phyloP scores from a whole-genome alignment of 352 stramenopile species.

The Pythium brachiatum region DNA sequence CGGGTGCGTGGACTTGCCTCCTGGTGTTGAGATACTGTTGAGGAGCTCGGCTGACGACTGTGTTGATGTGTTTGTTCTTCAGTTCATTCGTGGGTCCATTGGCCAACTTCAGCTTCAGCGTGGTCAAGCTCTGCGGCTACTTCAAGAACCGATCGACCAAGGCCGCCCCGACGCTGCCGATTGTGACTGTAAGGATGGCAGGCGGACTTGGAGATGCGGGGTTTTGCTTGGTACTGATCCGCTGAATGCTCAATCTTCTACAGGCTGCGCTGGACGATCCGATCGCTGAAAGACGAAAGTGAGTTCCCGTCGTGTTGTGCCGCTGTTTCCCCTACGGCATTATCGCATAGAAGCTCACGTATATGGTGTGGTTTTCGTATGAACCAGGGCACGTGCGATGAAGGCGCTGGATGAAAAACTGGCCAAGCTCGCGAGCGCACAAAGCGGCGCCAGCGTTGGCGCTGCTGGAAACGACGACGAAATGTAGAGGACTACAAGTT shows the following conservation, averaged over 20 bases:
- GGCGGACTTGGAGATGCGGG: neutral
- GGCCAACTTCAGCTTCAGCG: slow-evolving; percentile 79
- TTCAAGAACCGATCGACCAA: slow-evolving; percentile 77
- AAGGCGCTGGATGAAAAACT: slow-evolving; percentile 88
- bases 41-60: neutral
- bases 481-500: slow-evolving; percentile 13
- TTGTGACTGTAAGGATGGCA: slow-evolving; percentile 42
- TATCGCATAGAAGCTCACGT: neutral
- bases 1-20: slow-evolving; percentile 34
- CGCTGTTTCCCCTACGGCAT: neutral
- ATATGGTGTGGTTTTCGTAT: neutral
- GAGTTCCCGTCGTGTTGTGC: slow-evolving; percentile 18
- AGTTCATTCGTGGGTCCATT: slow-evolving; percentile 63
- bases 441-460: slow-evolving; percentile 9
- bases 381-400: slow-evolving; percentile 72
- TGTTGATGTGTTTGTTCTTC: neutral
- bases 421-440: slow-evolving; percentile 61
- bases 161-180: slow-evolving; percentile 54
- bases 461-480: slow-evolving; percentile 18
- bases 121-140: slow-evolving; percentile 82
- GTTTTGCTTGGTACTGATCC: neutral
- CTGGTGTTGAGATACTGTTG: neutral
- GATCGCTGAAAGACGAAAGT: slow-evolving; percentile 88
- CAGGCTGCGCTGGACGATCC: slow-evolving; percentile 38
- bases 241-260: neutral